Evolutionary conservation across 2,329 filamentous ascomycete genomes (phyloP).

Genomic region (Zasmidium citrigriseum): DNA sequence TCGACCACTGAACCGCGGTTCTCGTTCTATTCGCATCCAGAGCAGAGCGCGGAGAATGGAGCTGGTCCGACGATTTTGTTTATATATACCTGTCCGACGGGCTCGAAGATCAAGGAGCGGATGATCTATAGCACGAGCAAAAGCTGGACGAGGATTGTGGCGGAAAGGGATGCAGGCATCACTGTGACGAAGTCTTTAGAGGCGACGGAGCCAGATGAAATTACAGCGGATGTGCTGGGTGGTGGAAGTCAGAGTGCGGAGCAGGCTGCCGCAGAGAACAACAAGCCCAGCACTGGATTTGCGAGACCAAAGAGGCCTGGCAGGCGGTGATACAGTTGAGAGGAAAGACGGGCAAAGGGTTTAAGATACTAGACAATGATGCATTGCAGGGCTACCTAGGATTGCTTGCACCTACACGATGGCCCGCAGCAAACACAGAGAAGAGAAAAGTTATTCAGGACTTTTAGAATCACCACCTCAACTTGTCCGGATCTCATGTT

Average conservation of each 20-base stretch:
- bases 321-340: conserved; percentile 42
- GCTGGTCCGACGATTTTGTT: conserved; percentile 64
- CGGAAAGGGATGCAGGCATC: conserved; percentile 66
- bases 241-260: conserved; percentile 28
- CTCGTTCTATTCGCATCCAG: conserved; percentile 71
- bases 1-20: conserved; percentile 71
- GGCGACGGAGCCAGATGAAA: conserved; percentile 66
- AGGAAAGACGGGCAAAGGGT: background rate
- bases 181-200: conserved; percentile 69
- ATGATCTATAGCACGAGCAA: conserved; percentile 74
- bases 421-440: background rate
- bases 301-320: conserved; percentile 79
- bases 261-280: conserved; percentile 62
- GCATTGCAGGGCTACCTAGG: conserved; percentile 15
- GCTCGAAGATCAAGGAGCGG: conserved; percentile 74
- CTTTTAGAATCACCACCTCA: background rate
- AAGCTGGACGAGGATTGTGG: conserved; percentile 62
- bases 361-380: background rate
- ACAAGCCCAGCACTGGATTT: conserved; percentile 68
- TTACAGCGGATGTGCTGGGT: conserved; percentile 64
- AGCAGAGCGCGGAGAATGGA: conserved; percentile 49
- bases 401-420: conserved; percentile 23
- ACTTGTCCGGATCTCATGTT: no score
- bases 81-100: conserved; percentile 77
- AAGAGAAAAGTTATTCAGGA: background rate